Evolutionary conservation across 139 green algal species (phyloP), one percentile per base, ranked within the genome.

Genomic region (Chlamydomonas asymmetrica): DNA sequence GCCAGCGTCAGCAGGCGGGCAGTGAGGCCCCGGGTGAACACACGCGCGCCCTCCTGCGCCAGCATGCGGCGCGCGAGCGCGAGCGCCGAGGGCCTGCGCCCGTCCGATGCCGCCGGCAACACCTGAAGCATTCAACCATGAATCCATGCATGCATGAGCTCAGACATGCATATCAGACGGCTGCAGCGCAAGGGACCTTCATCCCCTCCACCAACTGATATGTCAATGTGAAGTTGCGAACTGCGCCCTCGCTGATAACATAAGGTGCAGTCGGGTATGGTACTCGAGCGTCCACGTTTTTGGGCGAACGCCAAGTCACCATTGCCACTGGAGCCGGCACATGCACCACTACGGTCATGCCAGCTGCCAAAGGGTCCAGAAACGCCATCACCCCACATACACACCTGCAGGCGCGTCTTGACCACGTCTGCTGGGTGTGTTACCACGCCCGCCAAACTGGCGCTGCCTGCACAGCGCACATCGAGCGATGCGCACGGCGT

Each of bases 401-500:
- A 20, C 63, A 94, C 91, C 84, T 95, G 92, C 56, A 95, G 80
- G 39, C 92, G 81, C 23, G 91, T 95, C 80, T 97, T 97, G 27
- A 95, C 86, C 13, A 95, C 92, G 71, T 97, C 92, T 27, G 84
- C 79, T 0, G 92, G 92, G 63, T 95, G 90, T 1, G 92, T 97
- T 16, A 84, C 63, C 2, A 92, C 22, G 2, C 85, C 81, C 6
- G 91, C 91, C 23, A 88, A 20, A 18, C 79, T 85, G 40, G 90
- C 87, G 31, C 82, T 86, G 31, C 65, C 69, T 38, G 83, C 85
- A 64, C 71, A 85, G 31, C 73, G 29, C 3, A 73, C n/a, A n/a
- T n/a, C n/a, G n/a, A n/a, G n/a, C n/a, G n/a, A n/a, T n/a, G n/a
- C n/a, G n/a, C n/a, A n/a, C n/a, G n/a, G n/a, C n/a, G n/a, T n/a